These are phyloP conservation scores for Colletotrichum sp. DNA, from an alignment of 2,329 filamentous ascomycete genomes.

Conservation along the genomic window DNA sequence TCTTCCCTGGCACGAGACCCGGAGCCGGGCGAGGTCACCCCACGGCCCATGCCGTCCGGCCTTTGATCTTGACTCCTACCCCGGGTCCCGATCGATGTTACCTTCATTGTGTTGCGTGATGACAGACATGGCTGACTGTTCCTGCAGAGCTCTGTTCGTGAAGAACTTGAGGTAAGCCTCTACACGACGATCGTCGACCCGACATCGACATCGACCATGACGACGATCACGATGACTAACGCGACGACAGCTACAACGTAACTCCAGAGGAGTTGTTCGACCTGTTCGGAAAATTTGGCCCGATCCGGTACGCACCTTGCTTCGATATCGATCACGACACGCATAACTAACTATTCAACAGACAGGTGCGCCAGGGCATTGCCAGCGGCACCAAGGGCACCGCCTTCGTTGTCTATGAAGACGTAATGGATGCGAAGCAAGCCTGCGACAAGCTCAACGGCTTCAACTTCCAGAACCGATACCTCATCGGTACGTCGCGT, in stretches of 20 bases:
- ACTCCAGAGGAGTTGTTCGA: conserved; percentile 98
- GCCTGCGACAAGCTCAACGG: conserved; percentile 99
- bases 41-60: conserved; percentile 4
- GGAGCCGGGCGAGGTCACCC: conserved; percentile 3
- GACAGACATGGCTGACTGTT: conserved; percentile 34
- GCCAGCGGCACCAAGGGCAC: conserved; percentile 97
- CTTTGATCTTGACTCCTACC: background rate
- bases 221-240: conserved; percentile 12
- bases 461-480: conserved; percentile 99
- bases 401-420: conserved; percentile 98
- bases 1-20: conserved; percentile 14
- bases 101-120: background rate
- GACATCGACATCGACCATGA: conserved; percentile 60
- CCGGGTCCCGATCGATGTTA: background rate
- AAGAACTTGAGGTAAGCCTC: conserved; percentile 92
- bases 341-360: conserved; percentile 41
- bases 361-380: conserved; percentile 98
- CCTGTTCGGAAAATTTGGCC: conserved; percentile 96
- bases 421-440: conserved; percentile 98
- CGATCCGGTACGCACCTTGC: conserved; percentile 75
- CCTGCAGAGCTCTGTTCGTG: conserved; percentile 92
- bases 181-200: conserved; percentile 48
- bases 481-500: conserved; percentile 84
- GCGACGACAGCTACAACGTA: conserved; percentile 86
- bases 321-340: background rate